Conservation (phyloP, 257 asterid genomes). For the Solanum tarijense region DNA sequence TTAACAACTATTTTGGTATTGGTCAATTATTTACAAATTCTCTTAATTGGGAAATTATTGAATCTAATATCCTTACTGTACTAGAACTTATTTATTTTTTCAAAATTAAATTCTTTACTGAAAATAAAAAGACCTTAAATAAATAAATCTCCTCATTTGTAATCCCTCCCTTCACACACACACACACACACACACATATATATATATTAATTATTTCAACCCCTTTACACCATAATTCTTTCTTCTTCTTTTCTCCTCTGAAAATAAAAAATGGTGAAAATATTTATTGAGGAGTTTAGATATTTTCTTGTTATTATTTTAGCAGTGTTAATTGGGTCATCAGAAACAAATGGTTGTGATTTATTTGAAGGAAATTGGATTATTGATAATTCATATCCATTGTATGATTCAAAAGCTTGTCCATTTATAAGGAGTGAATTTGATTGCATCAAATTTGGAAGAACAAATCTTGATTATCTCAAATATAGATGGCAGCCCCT, state of each 20-base stretch:
- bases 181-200: background rate
- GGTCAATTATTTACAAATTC: background rate
- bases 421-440: slow-evolving; percentile 44
- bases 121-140: background rate
- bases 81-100: background rate
- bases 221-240: background rate
- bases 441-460: slow-evolving; percentile 50
- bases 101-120: background rate
- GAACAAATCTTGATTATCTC: slow-evolving; percentile 40
- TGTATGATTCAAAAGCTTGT: slow-evolving; percentile 40
- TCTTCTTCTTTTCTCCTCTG: background rate
- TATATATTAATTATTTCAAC: background rate
- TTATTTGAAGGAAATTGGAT: slow-evolving; percentile 55
- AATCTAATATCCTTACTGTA: background rate
- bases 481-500: slow-evolving; percentile 65
- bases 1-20: background rate
- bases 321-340: background rate
- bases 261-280: background rate
- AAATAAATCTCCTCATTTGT: background rate
- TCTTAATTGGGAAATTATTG: background rate
- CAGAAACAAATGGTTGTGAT: slow-evolving; percentile 19
- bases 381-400: slow-evolving; percentile 50
- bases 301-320: background rate
- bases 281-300: background rate
- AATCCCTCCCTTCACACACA: background rate